Evolutionary conservation across 306 rosid species (phyloP), one percentile per base, ranked within the genome.

Genomic region (Glycine tomentella): DNA sequence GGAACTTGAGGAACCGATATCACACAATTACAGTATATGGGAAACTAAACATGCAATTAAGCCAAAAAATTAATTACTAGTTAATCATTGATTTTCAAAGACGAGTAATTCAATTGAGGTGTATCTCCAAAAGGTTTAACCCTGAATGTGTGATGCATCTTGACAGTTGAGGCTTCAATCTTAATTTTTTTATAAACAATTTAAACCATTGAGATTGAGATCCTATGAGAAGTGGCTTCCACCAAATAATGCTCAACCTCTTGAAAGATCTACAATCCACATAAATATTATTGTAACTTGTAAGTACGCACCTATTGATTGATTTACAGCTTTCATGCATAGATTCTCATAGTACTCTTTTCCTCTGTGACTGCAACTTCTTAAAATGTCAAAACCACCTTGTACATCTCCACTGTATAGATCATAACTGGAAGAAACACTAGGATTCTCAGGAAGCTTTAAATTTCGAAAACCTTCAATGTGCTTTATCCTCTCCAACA

Each of bases 241-340:
- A 66, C 14, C 49, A 56, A 72, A 48, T 71, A 72, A 14, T 63
- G 77, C 17, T 67, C 74, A 66, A 66, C 40, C 79, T 72, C 65
- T 77, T 52, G 86, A 83, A 64, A 55, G 56, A 78, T 72, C 50
- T 20, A 55, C 25, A 45, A 12, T 66, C 51, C 15, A 56, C 13
- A 72, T 20, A 72, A 36, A 63, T 62, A 62, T 33, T 31, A 31
- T 40, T 12, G 20, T 36, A 63, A 63, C 46, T n/a, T 67, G 73
- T 58, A 68, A 75, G 79, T 71, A 85, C 92, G 46, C 63, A 95
- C 98, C 98, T 57, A 95, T 95, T 77, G 99, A 93, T 87, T 95
- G 98, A 89, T 95, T 95, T 67, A 95, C 97, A 52, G 99, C 97
- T 81, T 95, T 95, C 98, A 95, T 93, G 97, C 99, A 95, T 72